phyloP scores from a whole-genome alignment of 1,139 yeast species.

The Pneumocystis carinii region DNA sequence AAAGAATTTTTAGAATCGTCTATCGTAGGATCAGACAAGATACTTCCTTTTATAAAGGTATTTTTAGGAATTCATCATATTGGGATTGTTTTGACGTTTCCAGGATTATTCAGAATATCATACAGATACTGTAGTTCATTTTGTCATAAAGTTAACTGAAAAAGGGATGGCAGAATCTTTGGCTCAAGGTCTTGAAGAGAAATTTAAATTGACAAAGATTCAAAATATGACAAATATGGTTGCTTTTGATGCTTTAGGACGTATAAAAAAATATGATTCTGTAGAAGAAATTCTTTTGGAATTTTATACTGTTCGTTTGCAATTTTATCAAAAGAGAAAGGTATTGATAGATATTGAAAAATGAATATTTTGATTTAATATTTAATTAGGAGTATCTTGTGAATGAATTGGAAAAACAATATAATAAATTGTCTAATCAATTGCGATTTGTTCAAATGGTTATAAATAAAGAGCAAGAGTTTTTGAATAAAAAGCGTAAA shows the following conservation, averaged over 20 bases:
- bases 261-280: conserved; percentile 65
- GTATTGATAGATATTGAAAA: background rate
- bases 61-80: background rate
- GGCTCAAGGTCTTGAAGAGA: conserved; percentile 60
- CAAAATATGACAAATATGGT: conserved; percentile 79
- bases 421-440: conserved; percentile 62
- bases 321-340: conserved; percentile 79
- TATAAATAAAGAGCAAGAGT: conserved; percentile 53
- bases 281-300: conserved; percentile 70
- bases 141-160: conserved; percentile 54
- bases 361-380: background rate
- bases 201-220: conserved; percentile 61
- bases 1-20: conserved; percentile 72
- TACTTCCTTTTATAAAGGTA: conserved; percentile 62
- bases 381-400: conserved; percentile 42
- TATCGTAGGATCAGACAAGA: conserved; percentile 55
- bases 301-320: conserved; percentile 73
- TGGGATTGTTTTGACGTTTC: background rate
- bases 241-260: conserved; percentile 84
- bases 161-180: conserved; percentile 76
- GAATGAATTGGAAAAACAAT: conserved; percentile 52
- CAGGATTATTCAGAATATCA: conserved; percentile 86
- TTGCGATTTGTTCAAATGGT: conserved; percentile 87
- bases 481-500: conserved; percentile 60
- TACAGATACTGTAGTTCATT: conserved; percentile 48